phyloP scores from a whole-genome alignment of 495 filamentous ascomycete genomes.

The Clohesyomyces aquaticus region DNA sequence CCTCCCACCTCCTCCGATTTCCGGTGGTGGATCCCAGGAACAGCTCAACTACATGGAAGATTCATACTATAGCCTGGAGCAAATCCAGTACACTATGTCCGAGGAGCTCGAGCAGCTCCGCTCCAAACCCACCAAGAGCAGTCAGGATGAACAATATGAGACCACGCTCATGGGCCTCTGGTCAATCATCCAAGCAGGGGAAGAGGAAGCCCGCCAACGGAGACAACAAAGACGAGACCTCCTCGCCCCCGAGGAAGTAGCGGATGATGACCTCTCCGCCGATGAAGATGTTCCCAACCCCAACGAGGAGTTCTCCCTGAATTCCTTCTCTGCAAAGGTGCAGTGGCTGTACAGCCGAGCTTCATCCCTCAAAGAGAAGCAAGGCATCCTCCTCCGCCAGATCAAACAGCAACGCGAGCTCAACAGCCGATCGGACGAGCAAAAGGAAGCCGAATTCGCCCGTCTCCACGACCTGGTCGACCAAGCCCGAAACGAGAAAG shows the following conservation, averaged over 20 bases:
- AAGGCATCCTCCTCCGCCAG: constrained; percentile 79
- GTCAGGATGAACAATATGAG: constrained; percentile 60
- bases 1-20: constrained; percentile 32
- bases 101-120: constrained; percentile 28
- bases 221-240: constrained; percentile 56
- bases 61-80: constrained; percentile 36
- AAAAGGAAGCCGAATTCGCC: constrained; percentile 37
- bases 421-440: constrained; percentile 62
- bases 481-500: constrained; percentile 25
- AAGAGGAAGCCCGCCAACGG: constrained; percentile 60
- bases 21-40: constrained; percentile 32
- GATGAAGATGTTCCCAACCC: constrained; percentile 48
- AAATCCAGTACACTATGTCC: constrained; percentile 27
- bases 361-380: constrained; percentile 74
- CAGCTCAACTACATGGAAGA: constrained; percentile 44
- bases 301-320: constrained; percentile 66
- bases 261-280: constrained; percentile 50
- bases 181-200: constrained; percentile 69
- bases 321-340: constrained; percentile 73
- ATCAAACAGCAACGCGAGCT: constrained; percentile 92
- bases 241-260: constrained; percentile 50
- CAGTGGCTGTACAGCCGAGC: constrained; percentile 70
- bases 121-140: constrained; percentile 35
- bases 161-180: constrained; percentile 68
- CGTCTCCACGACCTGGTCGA: constrained; percentile 32